A percentile compares a stretch with the other conserved stretches of the same genome.
These are phyloP conservation scores for Coleophoma crateriformis DNA, from an alignment of 2,329 filamentous ascomycete species.

Conservation along the genomic window DNA sequence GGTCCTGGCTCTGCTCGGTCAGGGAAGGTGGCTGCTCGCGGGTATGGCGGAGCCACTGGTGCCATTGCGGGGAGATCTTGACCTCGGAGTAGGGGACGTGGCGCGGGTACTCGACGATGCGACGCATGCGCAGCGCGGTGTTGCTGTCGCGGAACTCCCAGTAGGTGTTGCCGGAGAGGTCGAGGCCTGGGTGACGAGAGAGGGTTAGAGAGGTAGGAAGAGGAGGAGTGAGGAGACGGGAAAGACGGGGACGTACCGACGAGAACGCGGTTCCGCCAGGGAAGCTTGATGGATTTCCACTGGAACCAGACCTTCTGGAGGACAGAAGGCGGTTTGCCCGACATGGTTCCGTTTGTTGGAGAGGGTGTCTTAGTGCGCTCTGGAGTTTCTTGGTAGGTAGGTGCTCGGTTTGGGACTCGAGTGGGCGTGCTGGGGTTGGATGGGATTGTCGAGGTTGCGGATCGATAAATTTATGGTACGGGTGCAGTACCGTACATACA, in stretches of 20 bases:
- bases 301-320: constrained; percentile 40
- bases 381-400: too few relatives aligned
- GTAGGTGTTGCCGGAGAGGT: constrained; percentile 62
- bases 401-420: too few relatives aligned
- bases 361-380: too few relatives aligned
- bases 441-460: too few relatives aligned
- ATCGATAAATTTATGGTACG: too few relatives aligned
- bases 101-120: constrained; percentile 55
- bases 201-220: not conserved
- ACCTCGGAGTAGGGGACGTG: constrained; percentile 49
- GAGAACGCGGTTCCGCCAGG: constrained; percentile 59
- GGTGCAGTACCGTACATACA: too few relatives aligned
- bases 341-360: too few relatives aligned
- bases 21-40: constrained; percentile 48
- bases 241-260: constrained; percentile 39
- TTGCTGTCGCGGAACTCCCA: constrained; percentile 56
- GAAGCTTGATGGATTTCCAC: constrained; percentile 58
- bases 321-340: not conserved
- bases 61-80: constrained; percentile 55
- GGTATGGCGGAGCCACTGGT: constrained; percentile 63
- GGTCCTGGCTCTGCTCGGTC: constrained; percentile 49
- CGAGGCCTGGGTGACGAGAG: constrained; percentile 42
- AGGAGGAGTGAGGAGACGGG: not conserved
- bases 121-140: constrained; percentile 42
- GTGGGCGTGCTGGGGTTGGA: not conserved